Evolutionary conservation across 2,329 filamentous ascomycete species (phyloP).

Genomic region (Zarea fungicola): DNA sequence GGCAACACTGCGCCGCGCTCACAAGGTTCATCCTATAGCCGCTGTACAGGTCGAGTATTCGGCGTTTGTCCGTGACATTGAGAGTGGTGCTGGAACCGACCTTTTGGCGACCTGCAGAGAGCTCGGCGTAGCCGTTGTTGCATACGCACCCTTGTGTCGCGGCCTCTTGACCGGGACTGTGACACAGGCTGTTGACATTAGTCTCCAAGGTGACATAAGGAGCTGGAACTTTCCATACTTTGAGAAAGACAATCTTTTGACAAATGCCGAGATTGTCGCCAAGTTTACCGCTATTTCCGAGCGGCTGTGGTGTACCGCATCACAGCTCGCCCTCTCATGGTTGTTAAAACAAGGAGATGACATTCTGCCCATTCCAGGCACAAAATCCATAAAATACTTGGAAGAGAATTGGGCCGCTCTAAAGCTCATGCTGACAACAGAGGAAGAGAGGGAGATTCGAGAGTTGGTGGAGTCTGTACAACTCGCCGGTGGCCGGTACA

Average conservation of each 20-base stretch:
- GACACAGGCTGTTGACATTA: background rate
- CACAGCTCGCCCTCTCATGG: constrained; percentile 57
- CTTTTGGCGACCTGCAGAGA: constrained; percentile 48
- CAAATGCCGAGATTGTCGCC: background rate
- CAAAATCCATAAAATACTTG: constrained; percentile 35
- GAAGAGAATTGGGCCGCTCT: constrained; percentile 35
- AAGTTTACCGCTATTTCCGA: constrained; percentile 42
- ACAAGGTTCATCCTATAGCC: constrained; percentile 40
- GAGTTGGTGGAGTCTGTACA: constrained; percentile 15
- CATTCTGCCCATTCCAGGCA: constrained; percentile 49
- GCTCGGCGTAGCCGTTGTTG: constrained; percentile 49
- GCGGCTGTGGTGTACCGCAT: constrained; percentile 45
- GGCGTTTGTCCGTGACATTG: constrained; percentile 51
- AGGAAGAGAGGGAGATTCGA: constrained; percentile 27
- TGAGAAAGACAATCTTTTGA: background rate
- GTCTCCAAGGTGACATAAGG: background rate
- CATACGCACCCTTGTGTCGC: constrained; percentile 52
- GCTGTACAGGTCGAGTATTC: constrained; percentile 50
- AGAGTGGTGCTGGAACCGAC: constrained; percentile 38
- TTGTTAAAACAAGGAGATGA: constrained; percentile 51
- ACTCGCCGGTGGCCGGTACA: too few relatives aligned
- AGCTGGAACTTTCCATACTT: constrained; percentile 15
- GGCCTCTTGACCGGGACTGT: constrained; percentile 43
- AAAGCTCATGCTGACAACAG: constrained; percentile 23
- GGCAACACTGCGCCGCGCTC: constrained; percentile 43